These are phyloP conservation scores for Solanum bukasovii DNA, from an alignment of 257 asterid genomes.

Conservation along the genomic window DNA sequence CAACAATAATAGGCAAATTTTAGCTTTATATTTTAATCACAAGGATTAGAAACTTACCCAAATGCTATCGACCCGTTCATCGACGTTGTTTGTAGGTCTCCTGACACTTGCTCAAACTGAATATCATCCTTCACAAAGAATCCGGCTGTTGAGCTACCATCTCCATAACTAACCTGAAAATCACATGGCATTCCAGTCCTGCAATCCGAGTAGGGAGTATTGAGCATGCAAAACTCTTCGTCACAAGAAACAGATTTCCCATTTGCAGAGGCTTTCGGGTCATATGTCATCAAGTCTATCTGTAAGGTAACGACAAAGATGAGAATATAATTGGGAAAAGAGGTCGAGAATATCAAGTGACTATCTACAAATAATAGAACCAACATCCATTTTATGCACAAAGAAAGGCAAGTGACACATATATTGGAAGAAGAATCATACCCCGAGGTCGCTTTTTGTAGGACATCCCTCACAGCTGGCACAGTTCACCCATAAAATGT, in stretches of 20 bases:
- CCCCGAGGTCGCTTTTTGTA: conserved; percentile 38
- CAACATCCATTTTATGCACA: neutral
- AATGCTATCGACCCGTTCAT: conserved; percentile 43
- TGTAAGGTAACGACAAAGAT: conserved; percentile 11
- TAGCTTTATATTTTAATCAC: neutral
- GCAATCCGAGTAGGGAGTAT: conserved; percentile 26
- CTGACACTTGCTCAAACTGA: conserved; percentile 39
- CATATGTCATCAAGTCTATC: conserved; percentile 40
- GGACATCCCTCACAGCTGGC: conserved; percentile 43
- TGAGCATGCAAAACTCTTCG: conserved; percentile 37
- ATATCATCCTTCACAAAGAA: conserved; percentile 39
- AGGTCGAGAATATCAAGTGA: neutral
- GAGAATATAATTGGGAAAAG: neutral
- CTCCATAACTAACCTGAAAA: conserved; percentile 43
- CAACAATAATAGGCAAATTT: neutral
- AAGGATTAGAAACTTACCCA: conserved; percentile 29
- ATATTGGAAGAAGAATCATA: conserved; percentile 9
- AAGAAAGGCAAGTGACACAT: neutral
- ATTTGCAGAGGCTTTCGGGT: conserved; percentile 37
- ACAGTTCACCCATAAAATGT: conserved; percentile 56
- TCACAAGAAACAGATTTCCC: conserved; percentile 40
- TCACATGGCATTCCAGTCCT: conserved; percentile 33
- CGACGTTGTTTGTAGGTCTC: conserved; percentile 22
- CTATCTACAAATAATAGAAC: neutral
- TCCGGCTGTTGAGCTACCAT: conserved; percentile 54